These are phyloP conservation scores for Pharus latifolius DNA, from an alignment of 176 grass and related monocot genomes.

Conservation along the genomic window DNA sequence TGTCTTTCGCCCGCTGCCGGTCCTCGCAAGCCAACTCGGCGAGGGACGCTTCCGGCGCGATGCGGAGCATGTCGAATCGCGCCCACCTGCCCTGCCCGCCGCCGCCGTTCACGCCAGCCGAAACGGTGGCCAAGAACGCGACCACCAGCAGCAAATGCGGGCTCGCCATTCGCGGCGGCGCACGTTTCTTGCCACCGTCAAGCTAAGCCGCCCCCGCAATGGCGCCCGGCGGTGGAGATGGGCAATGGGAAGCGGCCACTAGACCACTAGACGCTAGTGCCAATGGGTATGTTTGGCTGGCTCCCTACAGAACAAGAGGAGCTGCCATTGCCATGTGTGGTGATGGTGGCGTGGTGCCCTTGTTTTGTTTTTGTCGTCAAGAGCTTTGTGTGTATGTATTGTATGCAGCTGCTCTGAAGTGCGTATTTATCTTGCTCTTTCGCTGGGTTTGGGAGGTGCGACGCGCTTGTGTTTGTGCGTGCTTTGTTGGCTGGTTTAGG, in stretches of 20 bases:
- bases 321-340: neutral
- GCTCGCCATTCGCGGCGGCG: conserved; percentile 23
- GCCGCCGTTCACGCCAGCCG: neutral
- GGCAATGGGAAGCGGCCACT: no score
- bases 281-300: neutral
- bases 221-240: no score
- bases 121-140: neutral
- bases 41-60: neutral
- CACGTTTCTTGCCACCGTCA: neutral
- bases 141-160: neutral
- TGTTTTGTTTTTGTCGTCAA: neutral
- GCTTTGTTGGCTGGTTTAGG: neutral
- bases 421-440: conserved; percentile 40
- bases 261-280: neutral
- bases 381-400: conserved; percentile 18
- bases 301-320: neutral
- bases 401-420: conserved; percentile 18
- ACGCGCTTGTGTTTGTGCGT: conserved; percentile 21
- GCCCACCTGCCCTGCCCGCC: neutral
- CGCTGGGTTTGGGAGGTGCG: neutral
- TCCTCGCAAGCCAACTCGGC: neutral
- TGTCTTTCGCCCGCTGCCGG: conserved; percentile 21
- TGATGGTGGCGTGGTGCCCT: neutral
- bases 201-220: neutral
- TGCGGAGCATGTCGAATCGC: conserved; percentile 22